Conservation (phyloP, 257 asterid genomes). For the Rauvolfia tetraphylla region DNA sequence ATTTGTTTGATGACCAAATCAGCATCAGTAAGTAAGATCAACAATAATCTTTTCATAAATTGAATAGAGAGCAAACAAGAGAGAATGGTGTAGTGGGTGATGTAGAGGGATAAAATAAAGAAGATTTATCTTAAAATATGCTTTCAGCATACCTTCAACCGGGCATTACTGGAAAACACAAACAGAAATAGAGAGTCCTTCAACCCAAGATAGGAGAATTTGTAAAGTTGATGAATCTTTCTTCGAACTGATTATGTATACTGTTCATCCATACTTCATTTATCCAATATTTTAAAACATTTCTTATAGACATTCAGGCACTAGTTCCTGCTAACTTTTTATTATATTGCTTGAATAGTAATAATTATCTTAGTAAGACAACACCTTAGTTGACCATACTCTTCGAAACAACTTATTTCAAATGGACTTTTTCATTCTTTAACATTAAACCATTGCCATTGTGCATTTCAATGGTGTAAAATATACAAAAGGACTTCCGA, state of each 20-base stretch:
- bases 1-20: conserved; percentile 10
- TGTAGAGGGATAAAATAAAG: not conserved
- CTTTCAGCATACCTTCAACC: not conserved
- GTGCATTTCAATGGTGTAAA: not conserved
- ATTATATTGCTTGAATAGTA: not conserved
- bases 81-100: not conserved
- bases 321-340: not conserved
- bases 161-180: not conserved
- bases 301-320: not conserved
- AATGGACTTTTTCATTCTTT: not conserved
- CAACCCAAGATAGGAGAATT: not conserved
- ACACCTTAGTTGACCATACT: not conserved
- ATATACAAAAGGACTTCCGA: not conserved
- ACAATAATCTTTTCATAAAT: not conserved
- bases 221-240: not conserved
- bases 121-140: not conserved
- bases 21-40: conserved; percentile 1
- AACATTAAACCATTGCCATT: not conserved
- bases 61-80: not conserved
- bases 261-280: not conserved
- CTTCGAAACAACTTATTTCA: not conserved
- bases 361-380: not conserved
- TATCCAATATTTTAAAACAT: not conserved
- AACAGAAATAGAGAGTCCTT: not conserved
- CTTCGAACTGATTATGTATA: not conserved